A percentile compares a stretch with the other conserved stretches of the same genome.
phyloP scores from a whole-genome alignment of 768 basidiomycete genomes.

The Tephrocybe sp. region DNA sequence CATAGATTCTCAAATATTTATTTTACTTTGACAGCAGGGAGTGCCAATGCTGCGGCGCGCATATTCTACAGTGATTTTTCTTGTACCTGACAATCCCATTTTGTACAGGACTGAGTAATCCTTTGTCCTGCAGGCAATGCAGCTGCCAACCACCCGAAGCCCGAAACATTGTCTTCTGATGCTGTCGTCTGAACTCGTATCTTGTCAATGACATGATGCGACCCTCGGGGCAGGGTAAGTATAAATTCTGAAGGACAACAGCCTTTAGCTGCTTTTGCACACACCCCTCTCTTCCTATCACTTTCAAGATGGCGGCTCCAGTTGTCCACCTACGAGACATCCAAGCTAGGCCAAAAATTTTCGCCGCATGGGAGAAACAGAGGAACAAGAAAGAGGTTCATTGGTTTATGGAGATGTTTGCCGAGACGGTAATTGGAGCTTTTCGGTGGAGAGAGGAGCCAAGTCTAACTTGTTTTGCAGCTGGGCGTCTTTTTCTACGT shows the following conservation, averaged over 20 bases:
- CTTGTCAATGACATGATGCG: not conserved
- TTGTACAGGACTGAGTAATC: conserved; percentile 11
- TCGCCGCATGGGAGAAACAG: conserved; percentile 48
- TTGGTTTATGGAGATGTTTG: conserved; percentile 54
- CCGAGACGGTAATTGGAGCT: conserved; percentile 47
- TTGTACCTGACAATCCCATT: conserved; percentile 7
- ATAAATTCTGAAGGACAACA: not conserved
- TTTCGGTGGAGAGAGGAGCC: not conserved
- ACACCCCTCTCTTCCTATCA: not conserved
- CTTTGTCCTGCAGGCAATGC: conserved; percentile 3
- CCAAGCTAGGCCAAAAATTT: conserved; percentile 30
- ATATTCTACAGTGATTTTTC: not conserved
- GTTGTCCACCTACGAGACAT: conserved; percentile 42
- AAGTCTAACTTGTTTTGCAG: conserved; percentile 26
- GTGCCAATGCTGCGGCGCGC: not conserved
- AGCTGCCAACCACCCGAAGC: not conserved
- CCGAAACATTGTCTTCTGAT: conserved; percentile 3
- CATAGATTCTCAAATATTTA: no score
- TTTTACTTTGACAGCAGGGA: not conserved
- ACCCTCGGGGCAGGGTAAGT: conserved; percentile 8
- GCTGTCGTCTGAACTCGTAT: conserved; percentile 2
- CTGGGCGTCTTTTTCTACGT: conserved; percentile 61
- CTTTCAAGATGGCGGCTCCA: conserved; percentile 18
- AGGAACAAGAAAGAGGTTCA: conserved; percentile 42
- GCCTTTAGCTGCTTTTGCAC: conserved; percentile 1